A percentile compares a stretch with the other conserved stretches of the same genome.
These are phyloP conservation scores for Cutaneotrichosporon cutaneum DNA, from an alignment of 1,284 basidiomycete genomes.

Conservation along the genomic window DNA sequence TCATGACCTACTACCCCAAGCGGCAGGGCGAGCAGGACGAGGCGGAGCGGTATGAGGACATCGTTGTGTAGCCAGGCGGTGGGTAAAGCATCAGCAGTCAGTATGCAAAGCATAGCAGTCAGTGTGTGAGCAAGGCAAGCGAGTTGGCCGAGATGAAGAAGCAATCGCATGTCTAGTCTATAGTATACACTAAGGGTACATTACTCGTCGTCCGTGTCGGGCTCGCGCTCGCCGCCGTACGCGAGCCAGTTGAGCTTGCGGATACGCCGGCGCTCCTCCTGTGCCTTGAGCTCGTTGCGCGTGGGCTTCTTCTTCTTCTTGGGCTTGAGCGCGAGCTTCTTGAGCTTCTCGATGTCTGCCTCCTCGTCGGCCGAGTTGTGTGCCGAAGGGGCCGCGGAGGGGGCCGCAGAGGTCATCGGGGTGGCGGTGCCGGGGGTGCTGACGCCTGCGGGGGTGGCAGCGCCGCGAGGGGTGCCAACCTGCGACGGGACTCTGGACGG, in stretches of 20 bases:
- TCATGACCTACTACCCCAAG: constrained; percentile 27
- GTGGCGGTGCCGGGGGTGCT: constrained; percentile 41
- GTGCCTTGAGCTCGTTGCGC: constrained; percentile 83
- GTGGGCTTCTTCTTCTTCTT: constrained; percentile 87
- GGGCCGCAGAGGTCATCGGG: constrained; percentile 40
- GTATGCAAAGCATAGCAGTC: too few species aligned
- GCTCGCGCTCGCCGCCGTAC: constrained; percentile 62
- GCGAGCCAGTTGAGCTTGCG: constrained; percentile 82
- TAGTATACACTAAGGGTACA: constrained; percentile 13
- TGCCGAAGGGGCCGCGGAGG: constrained; percentile 48
- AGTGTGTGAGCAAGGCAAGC: too few species aligned
- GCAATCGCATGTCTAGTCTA: constrained; percentile 3
- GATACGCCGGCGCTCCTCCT: constrained; percentile 74
- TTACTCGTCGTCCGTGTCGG: constrained; percentile 41
- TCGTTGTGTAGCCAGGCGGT: too few species aligned
- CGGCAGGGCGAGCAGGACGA: not conserved
- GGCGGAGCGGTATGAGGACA: not conserved
- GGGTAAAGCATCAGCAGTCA: too few species aligned
- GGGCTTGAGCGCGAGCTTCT: constrained; percentile 49
- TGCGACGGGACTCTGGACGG: constrained; percentile 46
- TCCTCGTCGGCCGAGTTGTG: constrained; percentile 37
- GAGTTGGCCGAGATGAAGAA: too few species aligned
- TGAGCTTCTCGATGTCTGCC: constrained; percentile 50
- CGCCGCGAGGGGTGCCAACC: constrained; percentile 50
- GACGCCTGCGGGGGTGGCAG: constrained; percentile 45